Conservation (phyloP, 2,329 filamentous ascomycete species). For the Trichoderma atrobrunneum region DNA sequence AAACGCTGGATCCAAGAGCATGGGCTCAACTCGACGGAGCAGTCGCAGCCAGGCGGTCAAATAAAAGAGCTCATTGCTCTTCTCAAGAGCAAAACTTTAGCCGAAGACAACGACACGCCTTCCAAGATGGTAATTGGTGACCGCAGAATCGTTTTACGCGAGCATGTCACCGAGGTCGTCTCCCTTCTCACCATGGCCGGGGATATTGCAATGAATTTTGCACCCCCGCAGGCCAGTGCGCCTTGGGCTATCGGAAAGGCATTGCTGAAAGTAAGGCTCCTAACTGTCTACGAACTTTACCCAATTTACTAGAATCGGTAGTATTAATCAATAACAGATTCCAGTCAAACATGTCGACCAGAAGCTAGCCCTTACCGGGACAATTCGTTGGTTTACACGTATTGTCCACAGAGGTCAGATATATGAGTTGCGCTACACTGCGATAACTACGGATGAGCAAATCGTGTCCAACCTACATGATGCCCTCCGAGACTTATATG, state of each 20-base stretch:
- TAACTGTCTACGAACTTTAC: too few relatives aligned
- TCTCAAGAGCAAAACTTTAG: neutral
- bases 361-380: slow-evolving; percentile 7
- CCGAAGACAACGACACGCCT: neutral
- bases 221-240: neutral
- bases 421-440: neutral
- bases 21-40: neutral
- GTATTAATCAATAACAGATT: neutral
- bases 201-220: slow-evolving; percentile 1
- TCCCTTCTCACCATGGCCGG: slow-evolving; percentile 9
- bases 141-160: neutral
- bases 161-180: neutral
- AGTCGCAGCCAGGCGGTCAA: neutral
- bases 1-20: slow-evolving; percentile 3
- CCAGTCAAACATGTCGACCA: slow-evolving; percentile 7
- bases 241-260: slow-evolving; percentile 15
- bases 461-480: neutral
- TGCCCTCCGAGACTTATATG: slow-evolving; percentile 1
- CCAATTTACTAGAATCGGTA: neutral
- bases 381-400: slow-evolving; percentile 1
- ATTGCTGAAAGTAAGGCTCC: neutral
- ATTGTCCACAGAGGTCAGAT: slow-evolving; percentile 10
- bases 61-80: neutral
- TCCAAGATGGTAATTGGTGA: neutral
- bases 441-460: neutral